phyloP scores from a whole-genome alignment of 495 filamentous ascomycete genomes.

The Choiromyces venosus region DNA sequence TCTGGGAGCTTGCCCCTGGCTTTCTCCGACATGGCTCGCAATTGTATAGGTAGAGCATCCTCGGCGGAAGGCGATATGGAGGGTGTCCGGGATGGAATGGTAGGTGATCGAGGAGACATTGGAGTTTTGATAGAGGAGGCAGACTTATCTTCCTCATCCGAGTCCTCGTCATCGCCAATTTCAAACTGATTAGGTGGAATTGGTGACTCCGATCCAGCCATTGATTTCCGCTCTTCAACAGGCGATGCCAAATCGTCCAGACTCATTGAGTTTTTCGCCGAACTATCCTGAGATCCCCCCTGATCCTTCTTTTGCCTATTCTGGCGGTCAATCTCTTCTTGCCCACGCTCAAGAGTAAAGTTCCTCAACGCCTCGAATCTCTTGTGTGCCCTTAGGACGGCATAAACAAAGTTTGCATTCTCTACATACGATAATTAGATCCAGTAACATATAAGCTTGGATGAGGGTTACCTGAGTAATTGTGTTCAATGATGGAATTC shows the following conservation, averaged over 20 bases:
- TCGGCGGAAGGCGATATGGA: constrained; percentile 69
- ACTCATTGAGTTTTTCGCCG: constrained; percentile 25
- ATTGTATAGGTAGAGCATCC: constrained; percentile 76
- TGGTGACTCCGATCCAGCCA: constrained; percentile 35
- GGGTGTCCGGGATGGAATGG: constrained; percentile 43
- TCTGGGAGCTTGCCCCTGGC: constrained; percentile 96
- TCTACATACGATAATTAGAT: constrained; percentile 50
- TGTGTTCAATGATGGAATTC: constrained; percentile 87
- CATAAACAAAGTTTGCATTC: constrained; percentile 78
- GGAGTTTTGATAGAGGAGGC: neutral
- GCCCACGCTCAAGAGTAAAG: constrained; percentile 92
- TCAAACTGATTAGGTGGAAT: constrained; percentile 63
- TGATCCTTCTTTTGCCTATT: constrained; percentile 69
- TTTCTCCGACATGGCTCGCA: constrained; percentile 98
- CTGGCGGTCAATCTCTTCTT: constrained; percentile 83
- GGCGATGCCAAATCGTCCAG: constrained; percentile 1
- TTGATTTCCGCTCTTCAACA: constrained; percentile 23
- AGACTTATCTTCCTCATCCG: constrained; percentile 65
- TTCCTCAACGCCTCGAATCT: constrained; percentile 81
- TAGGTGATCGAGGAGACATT: neutral
- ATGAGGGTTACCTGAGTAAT: constrained; percentile 64
- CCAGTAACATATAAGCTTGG: neutral
- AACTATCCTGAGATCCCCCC: constrained; percentile 37
- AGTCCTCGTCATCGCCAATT: constrained; percentile 85
- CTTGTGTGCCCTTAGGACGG: constrained; percentile 71